Conservation (phyloP, 148 eudicot genomes). For the Cornus controversa region DNA sequence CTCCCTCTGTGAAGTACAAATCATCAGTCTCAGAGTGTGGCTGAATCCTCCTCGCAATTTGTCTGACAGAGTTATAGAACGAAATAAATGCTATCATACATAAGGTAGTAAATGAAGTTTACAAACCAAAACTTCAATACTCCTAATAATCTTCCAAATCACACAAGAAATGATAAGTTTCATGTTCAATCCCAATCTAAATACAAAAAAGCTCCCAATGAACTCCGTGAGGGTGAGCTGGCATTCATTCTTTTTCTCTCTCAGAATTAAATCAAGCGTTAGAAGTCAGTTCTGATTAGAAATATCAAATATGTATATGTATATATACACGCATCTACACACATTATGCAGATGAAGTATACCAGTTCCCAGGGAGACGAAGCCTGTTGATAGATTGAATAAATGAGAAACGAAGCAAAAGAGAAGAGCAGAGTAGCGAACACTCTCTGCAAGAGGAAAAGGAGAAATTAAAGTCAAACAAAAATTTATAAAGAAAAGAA, state of each 20-base stretch:
- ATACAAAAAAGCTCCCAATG: background rate
- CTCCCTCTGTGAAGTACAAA: background rate
- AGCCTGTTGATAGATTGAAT: slow-evolving; percentile 72
- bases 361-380: slow-evolving; percentile 93
- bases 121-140: background rate
- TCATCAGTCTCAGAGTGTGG: background rate
- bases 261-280: background rate
- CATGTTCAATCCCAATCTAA: background rate
- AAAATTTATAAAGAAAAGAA: background rate
- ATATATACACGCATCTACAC: background rate
- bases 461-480: slow-evolving; percentile 5
- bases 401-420: slow-evolving; percentile 61
- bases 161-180: background rate
- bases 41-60: background rate
- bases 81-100: background rate
- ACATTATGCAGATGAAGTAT: background rate
- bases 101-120: background rate
- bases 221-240: background rate
- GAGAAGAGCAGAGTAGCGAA: slow-evolving; percentile 51
- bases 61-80: background rate
- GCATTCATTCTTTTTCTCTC: background rate
- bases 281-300: too few relatives aligned
- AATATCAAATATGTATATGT: too few relatives aligned
- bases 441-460: slow-evolving; percentile 46
- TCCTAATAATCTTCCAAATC: background rate